Evolutionary conservation across 495 filamentous ascomycete genomes (phyloP).

Genomic region (Talaromyces proteolyticus): DNA sequence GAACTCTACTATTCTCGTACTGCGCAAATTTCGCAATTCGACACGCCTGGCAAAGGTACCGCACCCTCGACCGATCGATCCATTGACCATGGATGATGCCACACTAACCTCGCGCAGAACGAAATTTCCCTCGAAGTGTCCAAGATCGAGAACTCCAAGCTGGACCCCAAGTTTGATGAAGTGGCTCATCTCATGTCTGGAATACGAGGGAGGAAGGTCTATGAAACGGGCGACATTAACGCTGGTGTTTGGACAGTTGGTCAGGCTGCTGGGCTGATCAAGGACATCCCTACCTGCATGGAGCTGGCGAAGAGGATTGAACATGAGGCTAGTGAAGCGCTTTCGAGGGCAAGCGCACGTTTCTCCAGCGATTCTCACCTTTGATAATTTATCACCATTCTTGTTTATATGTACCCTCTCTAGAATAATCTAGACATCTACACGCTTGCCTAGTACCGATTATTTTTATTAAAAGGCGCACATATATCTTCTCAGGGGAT

Average conservation of each 20-base stretch:
- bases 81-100: no score
- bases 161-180: slow-evolving; percentile 82
- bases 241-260: slow-evolving; percentile 53
- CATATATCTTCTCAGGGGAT: no score
- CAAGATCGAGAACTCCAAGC: slow-evolving; percentile 78
- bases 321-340: no score
- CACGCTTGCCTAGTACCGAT: no score
- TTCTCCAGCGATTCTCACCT: no score
- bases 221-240: slow-evolving; percentile 84
- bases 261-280: neutral
- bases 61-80: no score
- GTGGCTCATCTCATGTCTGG: slow-evolving; percentile 86
- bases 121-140: slow-evolving; percentile 75
- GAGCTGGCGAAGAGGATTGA: neutral
- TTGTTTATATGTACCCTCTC: no score
- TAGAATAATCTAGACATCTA: no score
- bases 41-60: slow-evolving; percentile 68
- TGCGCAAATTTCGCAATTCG: slow-evolving; percentile 94
- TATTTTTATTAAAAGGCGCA: no score
- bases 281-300: neutral
- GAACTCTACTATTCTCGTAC: slow-evolving; percentile 81
- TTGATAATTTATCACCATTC: no score
- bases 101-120: no score
- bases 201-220: slow-evolving; percentile 85
- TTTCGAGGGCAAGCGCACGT: no score